Conservation (phyloP, 768 basidiomycete genomes). For the Podaxis sp. region DNA sequence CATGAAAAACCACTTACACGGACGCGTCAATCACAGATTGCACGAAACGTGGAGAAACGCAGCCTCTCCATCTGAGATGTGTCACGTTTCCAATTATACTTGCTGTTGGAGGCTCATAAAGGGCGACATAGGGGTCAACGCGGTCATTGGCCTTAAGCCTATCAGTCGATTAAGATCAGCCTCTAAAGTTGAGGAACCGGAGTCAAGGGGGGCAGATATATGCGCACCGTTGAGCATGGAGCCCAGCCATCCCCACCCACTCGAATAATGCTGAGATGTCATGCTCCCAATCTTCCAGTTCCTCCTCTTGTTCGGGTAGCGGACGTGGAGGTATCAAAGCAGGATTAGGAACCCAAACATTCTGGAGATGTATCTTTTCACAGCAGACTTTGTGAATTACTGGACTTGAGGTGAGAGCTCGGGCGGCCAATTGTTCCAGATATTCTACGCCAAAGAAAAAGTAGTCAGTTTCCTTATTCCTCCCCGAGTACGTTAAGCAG, state of each 20-base stretch:
- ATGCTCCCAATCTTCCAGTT: slow-evolving; percentile 49
- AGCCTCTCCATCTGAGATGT: slow-evolving; percentile 60
- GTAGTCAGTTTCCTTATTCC: background rate
- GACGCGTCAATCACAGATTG: slow-evolving; percentile 47
- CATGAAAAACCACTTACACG: slow-evolving; percentile 30
- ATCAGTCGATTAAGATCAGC: background rate
- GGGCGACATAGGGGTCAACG: slow-evolving; percentile 65
- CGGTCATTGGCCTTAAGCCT: slow-evolving; percentile 64
- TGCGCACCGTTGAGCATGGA: slow-evolving; percentile 63
- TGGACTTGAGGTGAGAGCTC: background rate
- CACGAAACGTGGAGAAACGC: slow-evolving; percentile 52
- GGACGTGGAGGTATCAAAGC: slow-evolving; percentile 18
- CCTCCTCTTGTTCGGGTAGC: slow-evolving; percentile 24
- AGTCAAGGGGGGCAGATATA: background rate
- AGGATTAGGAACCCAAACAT: slow-evolving; percentile 7
- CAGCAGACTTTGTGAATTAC: slow-evolving; percentile 2
- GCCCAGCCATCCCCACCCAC: slow-evolving; percentile 70
- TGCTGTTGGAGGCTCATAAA: slow-evolving; percentile 56
- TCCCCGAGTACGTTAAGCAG: background rate
- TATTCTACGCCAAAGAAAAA: background rate
- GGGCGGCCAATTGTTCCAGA: background rate
- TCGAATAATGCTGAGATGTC: slow-evolving; percentile 53
- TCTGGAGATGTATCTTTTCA: slow-evolving; percentile 3
- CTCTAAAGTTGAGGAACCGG: background rate
- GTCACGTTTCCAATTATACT: slow-evolving; percentile 43